Evolutionary conservation across 1,139 yeast species (phyloP).

Genomic region (Geotrichum restrictum): DNA sequence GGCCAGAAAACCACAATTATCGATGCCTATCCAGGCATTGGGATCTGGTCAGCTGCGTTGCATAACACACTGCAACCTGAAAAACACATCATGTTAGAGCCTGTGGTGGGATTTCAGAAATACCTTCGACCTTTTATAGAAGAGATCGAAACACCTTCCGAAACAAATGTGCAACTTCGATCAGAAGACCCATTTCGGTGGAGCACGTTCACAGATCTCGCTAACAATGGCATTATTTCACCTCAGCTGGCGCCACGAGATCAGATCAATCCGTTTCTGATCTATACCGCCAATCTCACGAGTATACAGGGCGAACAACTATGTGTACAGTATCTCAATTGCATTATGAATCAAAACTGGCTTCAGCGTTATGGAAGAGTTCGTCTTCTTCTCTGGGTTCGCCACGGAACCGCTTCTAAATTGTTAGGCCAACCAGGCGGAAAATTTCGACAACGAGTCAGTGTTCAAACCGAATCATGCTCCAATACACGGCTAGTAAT

Average conservation of each 20-base stretch:
- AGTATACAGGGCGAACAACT: constrained; percentile 61
- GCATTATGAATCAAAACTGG: constrained; percentile 72
- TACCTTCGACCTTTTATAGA: constrained; percentile 24
- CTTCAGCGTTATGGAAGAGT: constrained; percentile 69
- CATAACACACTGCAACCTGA: constrained; percentile 56
- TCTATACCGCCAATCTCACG: constrained; percentile 64
- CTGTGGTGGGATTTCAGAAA: constrained; percentile 41
- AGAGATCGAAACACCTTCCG: constrained; percentile 20
- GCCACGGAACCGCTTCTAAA: constrained; percentile 58
- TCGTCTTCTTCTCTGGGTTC: constrained; percentile 61
- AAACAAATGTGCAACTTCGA: constrained; percentile 15
- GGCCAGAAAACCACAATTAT: constrained; percentile 51
- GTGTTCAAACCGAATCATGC: constrained; percentile 58
- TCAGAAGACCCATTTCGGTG: constrained; percentile 58
- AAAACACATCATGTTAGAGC: constrained; percentile 57
- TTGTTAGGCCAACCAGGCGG: constrained; percentile 51
- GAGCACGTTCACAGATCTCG: constrained; percentile 51
- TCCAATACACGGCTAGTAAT: constrained; percentile 54
- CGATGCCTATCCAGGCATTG: constrained; percentile 61
- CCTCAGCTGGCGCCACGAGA: constrained; percentile 43
- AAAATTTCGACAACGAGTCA: constrained; percentile 51
- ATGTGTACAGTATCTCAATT: constrained; percentile 70
- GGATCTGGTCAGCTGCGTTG: constrained; percentile 46
- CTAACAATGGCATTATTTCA: constrained; percentile 42
- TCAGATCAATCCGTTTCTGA: constrained; percentile 58